Evolutionary conservation across 148 eudicot species (phyloP).

Genomic region (Nepenthes gracilis): DNA sequence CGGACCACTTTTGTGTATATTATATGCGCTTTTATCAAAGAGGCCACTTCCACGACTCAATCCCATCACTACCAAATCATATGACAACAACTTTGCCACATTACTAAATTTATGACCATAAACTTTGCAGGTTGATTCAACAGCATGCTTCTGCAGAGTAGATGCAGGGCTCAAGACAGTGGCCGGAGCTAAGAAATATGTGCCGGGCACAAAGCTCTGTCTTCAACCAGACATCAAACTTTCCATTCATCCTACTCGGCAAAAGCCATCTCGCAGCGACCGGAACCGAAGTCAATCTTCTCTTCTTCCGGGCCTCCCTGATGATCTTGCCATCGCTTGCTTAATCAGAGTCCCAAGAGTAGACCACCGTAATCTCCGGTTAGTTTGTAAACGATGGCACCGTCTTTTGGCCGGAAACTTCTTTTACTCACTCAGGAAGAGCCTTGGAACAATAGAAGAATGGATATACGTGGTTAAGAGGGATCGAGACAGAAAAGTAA

Average conservation of each 20-base stretch:
- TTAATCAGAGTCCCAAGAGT: conserved; percentile 71
- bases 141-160: conserved; percentile 77
- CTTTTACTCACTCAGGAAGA: conserved; percentile 71
- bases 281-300: conserved; percentile 57
- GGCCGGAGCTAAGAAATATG: conserved; percentile 66
- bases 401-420: conserved; percentile 73
- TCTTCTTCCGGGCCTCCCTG: conserved; percentile 81
- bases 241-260: conserved; percentile 68
- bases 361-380: conserved; percentile 65
- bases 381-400: conserved; percentile 85
- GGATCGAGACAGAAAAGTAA: conserved; percentile 64
- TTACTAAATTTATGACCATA: not conserved
- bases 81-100: not conserved
- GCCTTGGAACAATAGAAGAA: conserved; percentile 57
- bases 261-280: conserved; percentile 57
- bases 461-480: conserved; percentile 83
- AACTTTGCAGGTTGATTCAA: conserved; percentile 66
- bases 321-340: conserved; percentile 91
- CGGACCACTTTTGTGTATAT: too few species aligned
- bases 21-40: too few species aligned
- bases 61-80: too few species aligned
- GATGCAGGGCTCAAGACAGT: conserved; percentile 79
- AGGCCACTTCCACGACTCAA: too few species aligned
- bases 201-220: conserved; percentile 73
- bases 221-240: conserved; percentile 65